Conservation (phyloP, 257 asterid species). For the Solanum tacnaense region DNA sequence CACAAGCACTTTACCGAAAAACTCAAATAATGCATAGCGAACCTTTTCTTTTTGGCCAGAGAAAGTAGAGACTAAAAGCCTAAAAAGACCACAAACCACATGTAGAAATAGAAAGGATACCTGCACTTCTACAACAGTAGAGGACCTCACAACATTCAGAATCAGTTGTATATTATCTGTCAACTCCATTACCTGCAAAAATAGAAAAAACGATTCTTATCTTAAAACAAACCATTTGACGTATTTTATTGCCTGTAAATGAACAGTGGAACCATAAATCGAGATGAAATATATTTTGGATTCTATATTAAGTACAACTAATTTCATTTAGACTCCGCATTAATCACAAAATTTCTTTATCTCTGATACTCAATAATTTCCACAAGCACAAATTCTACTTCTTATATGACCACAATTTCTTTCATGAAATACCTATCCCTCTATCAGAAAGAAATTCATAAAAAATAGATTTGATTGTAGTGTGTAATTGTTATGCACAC, state of each 20-base stretch:
- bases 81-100: background rate
- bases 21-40: background rate
- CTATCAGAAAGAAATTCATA: background rate
- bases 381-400: background rate
- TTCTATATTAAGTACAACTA: background rate
- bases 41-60: background rate
- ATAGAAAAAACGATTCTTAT: background rate
- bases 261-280: background rate
- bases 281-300: background rate
- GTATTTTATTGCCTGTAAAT: background rate
- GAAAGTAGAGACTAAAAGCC: background rate
- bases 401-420: background rate
- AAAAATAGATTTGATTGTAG: background rate
- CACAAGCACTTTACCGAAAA: background rate
- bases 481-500: background rate
- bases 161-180: slow-evolving; percentile 57
- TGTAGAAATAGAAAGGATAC: slow-evolving; percentile 10
- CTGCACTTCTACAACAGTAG: slow-evolving; percentile 67
- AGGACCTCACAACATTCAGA: slow-evolving; percentile 38
- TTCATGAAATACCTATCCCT: background rate
- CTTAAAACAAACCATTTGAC: background rate
- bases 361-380: too few relatives aligned
- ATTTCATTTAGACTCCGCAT: background rate
- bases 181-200: slow-evolving; percentile 40
- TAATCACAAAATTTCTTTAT: background rate